phyloP scores from a whole-genome alignment of 345 rosid species.

The Eucalyptus erythrocorys region DNA sequence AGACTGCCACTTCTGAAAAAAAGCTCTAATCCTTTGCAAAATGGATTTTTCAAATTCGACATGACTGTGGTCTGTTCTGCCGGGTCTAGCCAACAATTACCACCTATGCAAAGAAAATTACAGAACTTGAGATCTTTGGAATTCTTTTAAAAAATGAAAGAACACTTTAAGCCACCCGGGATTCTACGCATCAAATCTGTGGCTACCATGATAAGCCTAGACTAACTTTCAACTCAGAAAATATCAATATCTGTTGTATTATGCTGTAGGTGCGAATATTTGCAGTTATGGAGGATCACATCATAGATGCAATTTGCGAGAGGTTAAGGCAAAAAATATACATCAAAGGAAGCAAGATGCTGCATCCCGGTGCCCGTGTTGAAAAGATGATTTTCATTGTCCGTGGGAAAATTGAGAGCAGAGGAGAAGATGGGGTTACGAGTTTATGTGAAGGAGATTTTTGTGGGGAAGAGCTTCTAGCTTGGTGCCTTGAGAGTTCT shows the following conservation, averaged over 20 bases:
- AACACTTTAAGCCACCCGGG: background rate
- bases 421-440: conserved; percentile 40
- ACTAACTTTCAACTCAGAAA: background rate
- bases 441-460: conserved; percentile 57
- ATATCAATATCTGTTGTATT: background rate
- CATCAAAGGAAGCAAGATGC: conserved; percentile 45
- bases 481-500: conserved; percentile 84
- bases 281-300: conserved; percentile 52
- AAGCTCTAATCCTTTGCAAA: background rate
- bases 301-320: conserved; percentile 67
- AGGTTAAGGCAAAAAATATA: conserved; percentile 63
- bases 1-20: background rate
- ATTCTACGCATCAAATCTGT: background rate
- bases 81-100: too few relatives aligned
- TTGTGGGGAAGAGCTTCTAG: conserved; percentile 84
- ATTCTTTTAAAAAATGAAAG: too few relatives aligned
- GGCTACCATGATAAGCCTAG: background rate
- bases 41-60: background rate
- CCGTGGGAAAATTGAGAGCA: conserved; percentile 68
- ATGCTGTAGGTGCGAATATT: conserved; percentile 64
- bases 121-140: too few relatives aligned
- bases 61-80: background rate
- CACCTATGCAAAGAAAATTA: too few relatives aligned
- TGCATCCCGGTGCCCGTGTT: conserved; percentile 34
- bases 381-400: conserved; percentile 82